Evolutionary conservation across 2,329 filamentous ascomycete genomes (phyloP).

Genomic region (Aspergillus pseudoterreus): DNA sequence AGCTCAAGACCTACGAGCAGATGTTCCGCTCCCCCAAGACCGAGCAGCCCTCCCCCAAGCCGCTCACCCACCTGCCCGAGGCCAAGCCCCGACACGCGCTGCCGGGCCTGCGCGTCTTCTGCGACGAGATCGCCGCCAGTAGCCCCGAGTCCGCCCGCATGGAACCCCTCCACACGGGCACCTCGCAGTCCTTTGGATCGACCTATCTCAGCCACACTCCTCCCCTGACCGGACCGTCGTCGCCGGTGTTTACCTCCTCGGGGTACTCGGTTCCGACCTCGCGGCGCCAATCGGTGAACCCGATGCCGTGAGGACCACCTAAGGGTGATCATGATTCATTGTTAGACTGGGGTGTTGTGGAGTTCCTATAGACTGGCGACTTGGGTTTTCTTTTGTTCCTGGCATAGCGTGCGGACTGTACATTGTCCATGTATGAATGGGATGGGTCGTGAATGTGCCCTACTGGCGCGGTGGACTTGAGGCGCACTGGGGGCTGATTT

Average conservation of each 20-base stretch:
- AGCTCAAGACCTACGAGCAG: constrained; percentile 37
- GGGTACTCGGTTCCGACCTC: constrained; percentile 25
- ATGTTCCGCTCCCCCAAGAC: constrained; percentile 36
- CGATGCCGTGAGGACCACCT: constrained; percentile 14
- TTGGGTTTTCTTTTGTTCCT: constrained; percentile 16
- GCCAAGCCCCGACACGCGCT: constrained; percentile 31
- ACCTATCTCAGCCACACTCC: constrained; percentile 31
- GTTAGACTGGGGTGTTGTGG: constrained; percentile 8
- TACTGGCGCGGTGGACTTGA: not conserved
- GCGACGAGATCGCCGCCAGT: constrained; percentile 28
- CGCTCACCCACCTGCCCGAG: constrained; percentile 24
- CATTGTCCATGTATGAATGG: constrained; percentile 23
- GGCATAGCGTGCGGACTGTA: constrained; percentile 30
- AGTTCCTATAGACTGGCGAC: constrained; percentile 10
- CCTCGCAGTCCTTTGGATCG: constrained; percentile 27
- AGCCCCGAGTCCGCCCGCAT: constrained; percentile 21
- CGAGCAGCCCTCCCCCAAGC: constrained; percentile 25
- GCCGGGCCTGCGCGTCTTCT: constrained; percentile 34
- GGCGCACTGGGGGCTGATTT: not conserved
- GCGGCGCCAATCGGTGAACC: constrained; percentile 27
- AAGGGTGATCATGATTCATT: constrained; percentile 5
- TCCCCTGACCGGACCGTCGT: constrained; percentile 33
- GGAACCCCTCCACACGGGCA: constrained; percentile 21
- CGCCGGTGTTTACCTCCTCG: constrained; percentile 29
- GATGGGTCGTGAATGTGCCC: constrained; percentile 6